Evolutionary conservation across 1,284 basidiomycete species (phyloP).

Genomic region (Trichosporon ovoides): DNA sequence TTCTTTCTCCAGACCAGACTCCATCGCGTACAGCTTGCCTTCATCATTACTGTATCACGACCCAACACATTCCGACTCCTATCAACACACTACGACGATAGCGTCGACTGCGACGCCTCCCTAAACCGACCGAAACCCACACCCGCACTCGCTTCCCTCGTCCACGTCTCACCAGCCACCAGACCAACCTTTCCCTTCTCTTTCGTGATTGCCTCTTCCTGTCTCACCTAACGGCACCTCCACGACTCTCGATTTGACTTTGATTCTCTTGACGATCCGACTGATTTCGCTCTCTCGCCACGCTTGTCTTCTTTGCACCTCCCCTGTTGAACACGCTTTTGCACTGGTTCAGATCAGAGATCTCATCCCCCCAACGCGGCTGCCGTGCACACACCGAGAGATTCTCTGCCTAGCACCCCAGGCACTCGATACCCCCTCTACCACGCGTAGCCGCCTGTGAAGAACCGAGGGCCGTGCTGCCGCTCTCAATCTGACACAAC

Average conservation of each 20-base stretch:
- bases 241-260: background rate
- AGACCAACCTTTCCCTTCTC: background rate
- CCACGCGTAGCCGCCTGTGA: background rate
- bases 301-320: background rate
- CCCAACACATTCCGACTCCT: no score
- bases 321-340: background rate
- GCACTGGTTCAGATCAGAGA: no score
- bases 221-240: background rate
- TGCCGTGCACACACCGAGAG: background rate
- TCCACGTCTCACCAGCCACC: background rate
- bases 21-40: no score
- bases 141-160: background rate
- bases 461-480: background rate
- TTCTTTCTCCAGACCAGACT: no score
- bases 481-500: background rate
- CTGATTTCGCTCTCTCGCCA: background rate
- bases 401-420: background rate
- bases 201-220: background rate
- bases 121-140: background rate
- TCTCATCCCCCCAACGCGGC: background rate
- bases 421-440: slow-evolving; percentile 1
- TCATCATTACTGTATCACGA: no score
- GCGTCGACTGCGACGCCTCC: no score
- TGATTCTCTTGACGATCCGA: slow-evolving; percentile 5
- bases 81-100: no score